These are phyloP conservation scores for Taphrina confusa DNA, from an alignment of 1,139 yeast species.

Conservation along the genomic window DNA sequence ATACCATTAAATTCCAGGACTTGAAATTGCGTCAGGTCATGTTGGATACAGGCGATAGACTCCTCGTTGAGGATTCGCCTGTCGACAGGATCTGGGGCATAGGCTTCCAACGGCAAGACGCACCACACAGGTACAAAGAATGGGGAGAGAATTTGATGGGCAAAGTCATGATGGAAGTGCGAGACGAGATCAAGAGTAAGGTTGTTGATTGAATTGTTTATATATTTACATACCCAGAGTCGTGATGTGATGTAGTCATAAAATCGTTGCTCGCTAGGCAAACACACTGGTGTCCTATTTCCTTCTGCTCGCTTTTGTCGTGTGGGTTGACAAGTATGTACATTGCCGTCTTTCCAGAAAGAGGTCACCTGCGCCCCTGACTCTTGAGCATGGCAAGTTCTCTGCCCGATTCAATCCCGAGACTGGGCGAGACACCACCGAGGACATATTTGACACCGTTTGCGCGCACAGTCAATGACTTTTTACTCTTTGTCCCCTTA, in stretches of 20 bases:
- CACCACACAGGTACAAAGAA: background rate
- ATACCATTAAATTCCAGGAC: slow-evolving; percentile 5
- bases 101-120: slow-evolving; percentile 1
- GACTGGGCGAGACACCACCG: background rate
- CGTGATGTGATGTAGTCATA: too few species aligned
- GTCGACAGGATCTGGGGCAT: slow-evolving; percentile 10
- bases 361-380: background rate
- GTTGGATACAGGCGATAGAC: slow-evolving; percentile 1
- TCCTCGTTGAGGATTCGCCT: slow-evolving; percentile 4
- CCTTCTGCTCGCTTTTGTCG: too few species aligned
- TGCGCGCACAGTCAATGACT: slow-evolving; percentile 5
- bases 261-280: too few species aligned
- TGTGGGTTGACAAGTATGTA: too few species aligned
- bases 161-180: slow-evolving; percentile 13
- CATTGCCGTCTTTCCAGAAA: too few species aligned
- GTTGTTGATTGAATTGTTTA: too few species aligned
- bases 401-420: slow-evolving; percentile 19
- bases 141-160: slow-evolving; percentile 17
- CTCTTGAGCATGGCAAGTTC: slow-evolving; percentile 8
- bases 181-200: background rate
- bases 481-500: too few species aligned
- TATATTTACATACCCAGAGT: too few species aligned
- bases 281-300: too few species aligned
- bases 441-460: background rate
- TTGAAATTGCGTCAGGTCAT: background rate